These are phyloP conservation scores for Ceratocystis alfenasii DNA, from an alignment of 2,329 filamentous ascomycete genomes.

Conservation along the genomic window DNA sequence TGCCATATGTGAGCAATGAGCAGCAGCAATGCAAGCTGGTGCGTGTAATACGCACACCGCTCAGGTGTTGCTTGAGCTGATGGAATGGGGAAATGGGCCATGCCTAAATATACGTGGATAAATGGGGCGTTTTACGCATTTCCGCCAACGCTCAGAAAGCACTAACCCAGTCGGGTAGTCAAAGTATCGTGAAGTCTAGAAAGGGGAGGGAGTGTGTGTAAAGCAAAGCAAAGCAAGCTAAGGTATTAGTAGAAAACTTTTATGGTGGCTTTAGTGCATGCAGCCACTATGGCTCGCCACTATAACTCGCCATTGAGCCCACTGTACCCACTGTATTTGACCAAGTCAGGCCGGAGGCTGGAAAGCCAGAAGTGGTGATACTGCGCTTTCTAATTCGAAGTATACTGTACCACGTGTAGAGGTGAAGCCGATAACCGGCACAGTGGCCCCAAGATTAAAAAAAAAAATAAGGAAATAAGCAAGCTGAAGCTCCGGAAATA, in stretches of 20 bases:
- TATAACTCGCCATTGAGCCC: not conserved
- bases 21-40: not conserved
- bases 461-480: not conserved
- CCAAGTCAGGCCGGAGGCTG: not conserved
- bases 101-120: no score
- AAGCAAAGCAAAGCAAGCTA: no score
- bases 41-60: not conserved
- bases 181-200: no score
- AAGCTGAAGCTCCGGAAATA: not conserved
- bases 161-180: no score
- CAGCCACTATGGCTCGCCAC: not conserved
- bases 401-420: not conserved
- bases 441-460: not conserved
- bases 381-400: not conserved
- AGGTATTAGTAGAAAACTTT: no score
- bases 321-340: not conserved
- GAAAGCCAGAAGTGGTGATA: not conserved
- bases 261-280: not conserved
- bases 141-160: no score
- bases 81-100: no score
- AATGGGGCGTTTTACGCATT: no score
- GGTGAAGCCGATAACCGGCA: not conserved
- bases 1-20: not conserved
- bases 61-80: not conserved
- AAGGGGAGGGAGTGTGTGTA: no score